phyloP scores from a whole-genome alignment of 805 yeast genomes.

The Cyberlindnera maclurae region DNA sequence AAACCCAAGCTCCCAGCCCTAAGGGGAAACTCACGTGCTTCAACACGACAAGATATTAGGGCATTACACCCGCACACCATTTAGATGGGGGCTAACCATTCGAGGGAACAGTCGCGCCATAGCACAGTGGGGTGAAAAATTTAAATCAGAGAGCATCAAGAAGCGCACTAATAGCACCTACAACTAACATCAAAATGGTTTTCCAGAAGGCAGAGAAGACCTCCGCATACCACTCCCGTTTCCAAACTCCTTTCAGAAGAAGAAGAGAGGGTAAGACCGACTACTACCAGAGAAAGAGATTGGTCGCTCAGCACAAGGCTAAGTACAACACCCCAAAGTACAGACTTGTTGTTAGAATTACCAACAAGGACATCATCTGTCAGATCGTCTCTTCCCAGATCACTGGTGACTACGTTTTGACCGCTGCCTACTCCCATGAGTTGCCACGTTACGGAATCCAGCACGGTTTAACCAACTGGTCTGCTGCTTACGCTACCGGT shows the following conservation, averaged over 20 bases:
- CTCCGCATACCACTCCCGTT: conserved; percentile 97
- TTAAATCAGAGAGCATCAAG: neutral
- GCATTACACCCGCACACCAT: neutral
- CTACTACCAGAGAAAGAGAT: conserved; percentile 99
- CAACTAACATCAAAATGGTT: conserved; percentile 46
- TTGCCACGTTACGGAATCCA: conserved; percentile 95
- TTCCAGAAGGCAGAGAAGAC: conserved; percentile 68
- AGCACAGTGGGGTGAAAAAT: conserved; percentile 6
- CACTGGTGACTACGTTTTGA: conserved; percentile 91
- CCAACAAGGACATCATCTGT: conserved; percentile 98
- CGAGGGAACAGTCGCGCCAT: neutral
- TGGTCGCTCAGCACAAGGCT: conserved; percentile 99
- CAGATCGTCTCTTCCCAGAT: conserved; percentile 95
- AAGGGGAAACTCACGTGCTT: neutral
- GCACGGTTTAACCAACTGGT: conserved; percentile 99
- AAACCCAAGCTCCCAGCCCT: neutral
- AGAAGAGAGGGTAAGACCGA: conserved; percentile 99
- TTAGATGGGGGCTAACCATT: too few relatives aligned
- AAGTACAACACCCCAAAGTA: conserved; percentile 99
- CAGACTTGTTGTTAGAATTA: conserved; percentile 99
- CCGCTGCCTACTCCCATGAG: conserved; percentile 99
- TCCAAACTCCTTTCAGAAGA: conserved; percentile 99
- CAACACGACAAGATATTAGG: neutral
- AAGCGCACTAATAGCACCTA: neutral
- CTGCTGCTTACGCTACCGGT: conserved; percentile 99